Conservation (phyloP, 352 stramenopile genomes). For the Elongisporangium anandrum region DNA sequence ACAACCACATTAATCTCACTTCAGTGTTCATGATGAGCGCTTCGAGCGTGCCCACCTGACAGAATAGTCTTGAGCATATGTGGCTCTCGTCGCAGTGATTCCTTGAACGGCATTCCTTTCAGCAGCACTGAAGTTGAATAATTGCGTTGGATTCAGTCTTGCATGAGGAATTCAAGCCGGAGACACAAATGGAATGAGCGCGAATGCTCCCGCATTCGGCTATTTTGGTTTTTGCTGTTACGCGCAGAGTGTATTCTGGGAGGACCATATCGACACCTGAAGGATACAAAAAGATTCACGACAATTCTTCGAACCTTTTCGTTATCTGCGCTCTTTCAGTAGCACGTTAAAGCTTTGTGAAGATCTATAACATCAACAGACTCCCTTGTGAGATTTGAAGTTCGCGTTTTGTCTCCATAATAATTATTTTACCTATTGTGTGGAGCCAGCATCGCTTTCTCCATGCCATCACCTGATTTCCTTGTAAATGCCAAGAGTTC, state of each 20-base stretch:
- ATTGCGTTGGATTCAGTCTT: background rate
- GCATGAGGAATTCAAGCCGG: background rate
- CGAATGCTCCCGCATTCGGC: background rate
- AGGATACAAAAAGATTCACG: too few species aligned
- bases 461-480: background rate
- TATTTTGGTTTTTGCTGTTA: background rate
- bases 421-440: background rate
- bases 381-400: background rate
- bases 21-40: background rate
- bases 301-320: too few species aligned
- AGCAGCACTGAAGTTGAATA: background rate
- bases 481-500: background rate
- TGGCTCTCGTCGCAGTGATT: background rate
- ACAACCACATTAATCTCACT: background rate
- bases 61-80: background rate
- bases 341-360: too few species aligned
- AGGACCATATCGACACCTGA: too few species aligned
- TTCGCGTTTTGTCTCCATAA: background rate
- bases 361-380: too few species aligned
- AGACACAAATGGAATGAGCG: background rate
- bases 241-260: background rate
- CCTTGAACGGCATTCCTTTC: background rate
- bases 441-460: background rate
- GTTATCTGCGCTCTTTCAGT: too few species aligned
- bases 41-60: background rate